Conservation (phyloP, 371 early-diverging fungal genomes). For the Globomyces sp. region DNA sequence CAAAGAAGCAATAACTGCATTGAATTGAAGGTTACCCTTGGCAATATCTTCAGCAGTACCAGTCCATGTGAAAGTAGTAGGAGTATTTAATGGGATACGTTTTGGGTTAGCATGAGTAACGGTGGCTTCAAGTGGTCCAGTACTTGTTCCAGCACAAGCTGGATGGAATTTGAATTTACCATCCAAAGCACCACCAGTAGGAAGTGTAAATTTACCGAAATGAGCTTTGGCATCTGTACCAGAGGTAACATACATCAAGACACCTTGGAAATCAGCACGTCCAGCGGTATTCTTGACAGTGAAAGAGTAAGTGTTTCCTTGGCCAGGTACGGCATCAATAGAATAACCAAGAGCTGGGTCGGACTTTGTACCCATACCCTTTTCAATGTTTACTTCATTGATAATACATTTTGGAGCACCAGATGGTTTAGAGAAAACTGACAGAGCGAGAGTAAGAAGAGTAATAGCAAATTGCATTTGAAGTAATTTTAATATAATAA, state of each 20-base stretch:
- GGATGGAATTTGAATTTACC: slow-evolving; percentile 16
- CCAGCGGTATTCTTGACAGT: slow-evolving; percentile 10
- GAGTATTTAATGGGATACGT: not conserved
- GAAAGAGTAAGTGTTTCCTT: slow-evolving; percentile 1
- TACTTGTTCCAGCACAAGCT: not conserved
- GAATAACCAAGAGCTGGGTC: slow-evolving; percentile 12
- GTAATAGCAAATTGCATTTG: no score
- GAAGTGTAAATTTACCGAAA: slow-evolving; percentile 6
- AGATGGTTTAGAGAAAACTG: slow-evolving; percentile 2
- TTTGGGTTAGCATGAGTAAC: slow-evolving; percentile 15
- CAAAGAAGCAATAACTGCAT: slow-evolving; percentile 4
- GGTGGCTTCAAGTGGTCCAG: not conserved
- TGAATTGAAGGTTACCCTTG: not conserved
- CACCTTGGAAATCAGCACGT: not conserved
- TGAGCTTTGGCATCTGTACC: slow-evolving; percentile 5
- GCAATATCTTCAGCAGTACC: slow-evolving; percentile 7
- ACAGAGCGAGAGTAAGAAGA: no score
- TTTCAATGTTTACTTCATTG: not conserved
- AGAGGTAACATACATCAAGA: slow-evolving; percentile 17
- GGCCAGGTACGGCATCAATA: not conserved
- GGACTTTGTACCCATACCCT: not conserved
- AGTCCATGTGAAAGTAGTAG: slow-evolving; percentile 4
- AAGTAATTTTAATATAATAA: no score
- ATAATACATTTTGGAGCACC: slow-evolving; percentile 15
- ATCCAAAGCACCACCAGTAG: not conserved